Conservation (phyloP, 2,329 filamentous ascomycete species). For the Cladophialophora immunda region DNA sequence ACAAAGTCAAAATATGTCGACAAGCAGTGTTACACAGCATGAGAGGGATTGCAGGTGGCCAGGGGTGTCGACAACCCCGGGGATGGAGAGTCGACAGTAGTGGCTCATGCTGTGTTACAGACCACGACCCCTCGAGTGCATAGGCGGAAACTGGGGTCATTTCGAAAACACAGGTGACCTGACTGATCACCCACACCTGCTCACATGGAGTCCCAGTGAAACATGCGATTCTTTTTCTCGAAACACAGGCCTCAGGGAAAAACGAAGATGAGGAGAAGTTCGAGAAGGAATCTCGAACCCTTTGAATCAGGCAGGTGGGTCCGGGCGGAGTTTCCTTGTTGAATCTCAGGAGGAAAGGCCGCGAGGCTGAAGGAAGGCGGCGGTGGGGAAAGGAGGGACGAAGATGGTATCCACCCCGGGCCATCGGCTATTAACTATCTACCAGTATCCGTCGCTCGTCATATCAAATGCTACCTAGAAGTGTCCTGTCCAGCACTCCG, state of each 20-base stretch:
- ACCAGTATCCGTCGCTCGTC: not conserved
- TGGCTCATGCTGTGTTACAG: conserved; percentile 31
- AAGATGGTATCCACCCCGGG: not conserved
- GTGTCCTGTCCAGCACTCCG: not conserved
- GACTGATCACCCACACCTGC: not conserved
- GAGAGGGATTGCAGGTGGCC: conserved; percentile 7
- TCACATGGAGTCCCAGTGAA: conserved; percentile 2
- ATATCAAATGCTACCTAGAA: not conserved
- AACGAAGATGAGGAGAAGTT: conserved; percentile 8
- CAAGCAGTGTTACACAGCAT: conserved; percentile 22
- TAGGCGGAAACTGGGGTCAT: conserved; percentile 20
- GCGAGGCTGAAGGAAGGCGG: conserved; percentile 7
- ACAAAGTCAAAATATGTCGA: conserved; percentile 8
- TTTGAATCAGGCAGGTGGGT: conserved; percentile 25
- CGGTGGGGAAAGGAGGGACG: not conserved
- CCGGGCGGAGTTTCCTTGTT: conserved; percentile 35
- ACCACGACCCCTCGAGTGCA: conserved; percentile 15
- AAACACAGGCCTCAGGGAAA: not conserved
- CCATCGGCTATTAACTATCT: not conserved
- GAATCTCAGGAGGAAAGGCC: conserved; percentile 20
- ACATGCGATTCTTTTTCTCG: not conserved
- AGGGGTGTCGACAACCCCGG: conserved; percentile 30
- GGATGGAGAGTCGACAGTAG: conserved; percentile 26
- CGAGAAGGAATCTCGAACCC: conserved; percentile 10
- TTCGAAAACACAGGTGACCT: conserved; percentile 5